Evolutionary conservation across 2,329 filamentous ascomycete genomes (phyloP).

Genomic region (Beauveria pseudobassiana): DNA sequence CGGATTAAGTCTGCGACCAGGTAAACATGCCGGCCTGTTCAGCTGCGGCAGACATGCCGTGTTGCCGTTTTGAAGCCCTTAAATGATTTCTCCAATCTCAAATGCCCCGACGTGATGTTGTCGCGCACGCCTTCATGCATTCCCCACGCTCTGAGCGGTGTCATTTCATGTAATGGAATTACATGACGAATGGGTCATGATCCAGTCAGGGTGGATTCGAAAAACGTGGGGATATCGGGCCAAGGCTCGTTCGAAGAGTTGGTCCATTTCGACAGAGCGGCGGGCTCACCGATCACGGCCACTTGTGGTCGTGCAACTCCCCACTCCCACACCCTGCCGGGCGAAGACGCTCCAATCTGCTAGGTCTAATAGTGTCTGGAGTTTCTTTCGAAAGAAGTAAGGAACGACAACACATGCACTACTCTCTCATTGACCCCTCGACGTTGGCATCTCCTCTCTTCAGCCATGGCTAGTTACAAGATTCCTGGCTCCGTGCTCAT

Average conservation of each 20-base stretch:
- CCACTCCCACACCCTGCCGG: neutral
- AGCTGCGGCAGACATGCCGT: neutral
- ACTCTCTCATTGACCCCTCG: neutral
- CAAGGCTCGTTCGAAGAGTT: neutral
- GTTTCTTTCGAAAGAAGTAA: neutral
- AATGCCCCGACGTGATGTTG: neutral
- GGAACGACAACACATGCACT: neutral
- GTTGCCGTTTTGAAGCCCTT: neutral
- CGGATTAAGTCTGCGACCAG: neutral
- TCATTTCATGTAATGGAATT: neutral
- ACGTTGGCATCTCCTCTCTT: neutral
- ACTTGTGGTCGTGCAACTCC: neutral
- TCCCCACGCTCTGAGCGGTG: neutral
- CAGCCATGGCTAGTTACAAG: neutral
- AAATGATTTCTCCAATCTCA: neutral
- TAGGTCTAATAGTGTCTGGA: too few species aligned
- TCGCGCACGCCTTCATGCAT: neutral
- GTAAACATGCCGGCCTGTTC: neutral
- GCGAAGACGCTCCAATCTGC: neutral
- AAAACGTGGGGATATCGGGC: neutral
- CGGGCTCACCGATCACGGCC: conserved; percentile 1
- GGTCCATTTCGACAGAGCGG: neutral
- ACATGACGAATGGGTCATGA: neutral
- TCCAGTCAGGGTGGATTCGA: neutral
- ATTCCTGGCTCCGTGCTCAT: conserved; percentile 53